Evolutionary conservation across 331 rosid species (phyloP), one percentile per base, ranked within the genome.

Genomic region (Phaseolus coccineus): DNA sequence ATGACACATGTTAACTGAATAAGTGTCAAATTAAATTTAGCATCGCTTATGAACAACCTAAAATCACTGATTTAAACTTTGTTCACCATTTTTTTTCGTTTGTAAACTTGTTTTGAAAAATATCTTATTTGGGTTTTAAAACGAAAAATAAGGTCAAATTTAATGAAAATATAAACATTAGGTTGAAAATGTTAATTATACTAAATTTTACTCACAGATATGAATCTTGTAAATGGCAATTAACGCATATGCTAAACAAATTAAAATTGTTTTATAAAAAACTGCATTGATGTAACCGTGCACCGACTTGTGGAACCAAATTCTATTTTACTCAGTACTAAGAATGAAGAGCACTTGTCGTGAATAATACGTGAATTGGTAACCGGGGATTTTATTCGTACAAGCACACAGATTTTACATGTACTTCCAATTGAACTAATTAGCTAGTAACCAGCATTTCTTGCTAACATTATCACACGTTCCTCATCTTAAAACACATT

Each of bases 351-450:
- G 46, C 8, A 40, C 11, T 37, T 2, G 11, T 40, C 1, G 11
- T 40, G 11, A 2, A 40, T 40, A 11, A 40, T 40, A 39, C 46
- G 8, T 40, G 46, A 40, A 8, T 40, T 39, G 9, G 2, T 40
- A 40, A 40, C 46, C 2, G 46, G 46, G 46, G 11, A 11, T 40
- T 40, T 40, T 40, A 40, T 8, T 40, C 46, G 3, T 40, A 40
- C 46, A 40, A 44, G 48, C 55, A 30, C 53, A 75, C 22, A 30
- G 53, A 15, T 11, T 69, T 74, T 61, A 47, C 77, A 69, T 61
- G 12, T 53, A 62, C 37, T 62, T 62, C 42, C 53, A 39, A 30
- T 13, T 80, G 10, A 31, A 48, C 14, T 59, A 19, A 61, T 37
- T 66, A 67, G 27, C 73, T 73, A 68, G 24, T 40, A 55, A 56